phyloP scores from a whole-genome alignment of 2,329 filamentous ascomycete genomes.

The Xylaria sp. region DNA sequence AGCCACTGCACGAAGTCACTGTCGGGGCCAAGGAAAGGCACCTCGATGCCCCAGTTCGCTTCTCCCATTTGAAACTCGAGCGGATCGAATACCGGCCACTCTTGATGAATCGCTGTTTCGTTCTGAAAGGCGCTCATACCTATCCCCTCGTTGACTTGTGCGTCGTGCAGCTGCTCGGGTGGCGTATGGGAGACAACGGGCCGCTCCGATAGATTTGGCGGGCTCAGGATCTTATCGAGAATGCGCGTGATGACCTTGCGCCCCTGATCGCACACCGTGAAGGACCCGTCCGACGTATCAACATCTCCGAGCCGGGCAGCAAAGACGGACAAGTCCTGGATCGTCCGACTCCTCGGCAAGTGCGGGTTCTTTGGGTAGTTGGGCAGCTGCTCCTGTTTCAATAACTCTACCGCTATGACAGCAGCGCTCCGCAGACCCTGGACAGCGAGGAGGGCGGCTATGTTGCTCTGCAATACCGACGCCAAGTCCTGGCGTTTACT shows the following conservation, averaged over 20 bases:
- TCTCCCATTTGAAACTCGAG: conserved; percentile 35
- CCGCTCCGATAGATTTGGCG: conserved; percentile 29
- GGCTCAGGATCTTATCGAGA: conserved; percentile 44
- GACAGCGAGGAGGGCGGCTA: conserved; percentile 39
- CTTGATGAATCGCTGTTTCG: conserved; percentile 26
- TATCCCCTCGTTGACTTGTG: conserved; percentile 21
- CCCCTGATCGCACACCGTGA: conserved; percentile 43
- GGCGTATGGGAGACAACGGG: conserved; percentile 17
- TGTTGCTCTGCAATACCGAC: conserved; percentile 38
- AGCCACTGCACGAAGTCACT: conserved; percentile 45
- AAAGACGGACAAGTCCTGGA: conserved; percentile 45
- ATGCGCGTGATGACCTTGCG: conserved; percentile 44
- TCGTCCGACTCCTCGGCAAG: conserved; percentile 44
- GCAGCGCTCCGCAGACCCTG: conserved; percentile 44
- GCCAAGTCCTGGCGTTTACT: conserved; percentile 42
- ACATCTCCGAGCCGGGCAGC: conserved; percentile 42
- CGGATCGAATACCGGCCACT: conserved; percentile 30
- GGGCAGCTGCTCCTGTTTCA: conserved; percentile 45
- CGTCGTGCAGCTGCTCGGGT: conserved; percentile 22
- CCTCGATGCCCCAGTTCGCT: conserved; percentile 37
- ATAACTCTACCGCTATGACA: conserved; percentile 44
- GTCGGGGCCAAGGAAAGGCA: conserved; percentile 41
- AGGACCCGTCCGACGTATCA: conserved; percentile 40
- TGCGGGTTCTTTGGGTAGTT: conserved; percentile 43
- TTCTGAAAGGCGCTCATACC: conserved; percentile 22